Percentiles rank a stretch among this genome's conserved stretches.
Conservation (phyloP, 2,329 filamentous ascomycete species). For the Aspergillus intermedius region DNA sequence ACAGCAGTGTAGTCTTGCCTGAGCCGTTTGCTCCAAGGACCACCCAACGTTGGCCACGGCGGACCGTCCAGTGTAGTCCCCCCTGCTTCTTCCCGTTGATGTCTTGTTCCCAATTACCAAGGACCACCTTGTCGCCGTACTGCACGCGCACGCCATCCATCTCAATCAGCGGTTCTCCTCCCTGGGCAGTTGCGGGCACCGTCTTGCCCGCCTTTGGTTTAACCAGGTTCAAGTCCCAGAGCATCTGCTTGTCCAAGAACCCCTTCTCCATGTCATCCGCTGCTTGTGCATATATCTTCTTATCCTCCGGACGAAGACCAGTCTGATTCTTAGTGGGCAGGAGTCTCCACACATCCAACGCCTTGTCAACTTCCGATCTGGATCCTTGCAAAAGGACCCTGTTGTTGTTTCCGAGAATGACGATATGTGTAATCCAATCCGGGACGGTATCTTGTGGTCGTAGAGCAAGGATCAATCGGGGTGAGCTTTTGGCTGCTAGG, state of each 20-base stretch:
- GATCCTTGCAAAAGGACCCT: conserved; percentile 60
- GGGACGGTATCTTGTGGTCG: conserved; percentile 82
- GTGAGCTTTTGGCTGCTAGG: conserved; percentile 60
- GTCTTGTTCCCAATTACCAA: conserved; percentile 71
- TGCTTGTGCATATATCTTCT: conserved; percentile 6
- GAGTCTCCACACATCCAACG: conserved; percentile 24
- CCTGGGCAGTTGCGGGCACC: conserved; percentile 9
- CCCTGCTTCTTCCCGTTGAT: conserved; percentile 44
- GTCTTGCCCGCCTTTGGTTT: conserved; percentile 11
- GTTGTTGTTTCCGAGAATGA: conserved; percentile 63
- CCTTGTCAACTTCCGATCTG: conserved; percentile 54
- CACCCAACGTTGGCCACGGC: conserved; percentile 79
- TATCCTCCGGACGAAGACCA: neutral
- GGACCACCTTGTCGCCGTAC: conserved; percentile 69
- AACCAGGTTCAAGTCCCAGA: conserved; percentile 18
- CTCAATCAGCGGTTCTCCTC: conserved; percentile 69
- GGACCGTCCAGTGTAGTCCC: conserved; percentile 77
- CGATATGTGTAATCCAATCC: conserved; percentile 80
- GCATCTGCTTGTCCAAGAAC: conserved; percentile 18
- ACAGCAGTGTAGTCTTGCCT: conserved; percentile 91
- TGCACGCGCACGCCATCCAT: conserved; percentile 78
- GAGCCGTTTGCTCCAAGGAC: conserved; percentile 90
- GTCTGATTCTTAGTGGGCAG: conserved; percentile 2
- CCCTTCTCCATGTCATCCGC: conserved; percentile 14
- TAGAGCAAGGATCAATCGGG: conserved; percentile 68